phyloP scores from a whole-genome alignment of 129 eudicot species.

The Helichrysum umbraculigerum region DNA sequence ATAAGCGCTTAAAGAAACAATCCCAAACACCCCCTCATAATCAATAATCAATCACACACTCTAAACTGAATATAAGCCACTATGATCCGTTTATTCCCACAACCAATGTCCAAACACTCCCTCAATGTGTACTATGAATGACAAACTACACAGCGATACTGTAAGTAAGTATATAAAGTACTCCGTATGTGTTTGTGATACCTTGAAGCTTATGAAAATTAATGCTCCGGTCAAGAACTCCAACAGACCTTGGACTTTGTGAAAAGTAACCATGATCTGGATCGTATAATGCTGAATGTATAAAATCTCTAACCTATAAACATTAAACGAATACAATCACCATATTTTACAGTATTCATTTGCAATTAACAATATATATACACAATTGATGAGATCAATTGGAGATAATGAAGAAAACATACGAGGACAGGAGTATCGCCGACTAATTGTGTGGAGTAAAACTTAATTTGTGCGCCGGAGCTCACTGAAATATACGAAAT shows the following conservation, averaged over 20 bases:
- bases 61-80: neutral
- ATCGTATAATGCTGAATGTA: slow-evolving; percentile 81
- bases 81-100: neutral
- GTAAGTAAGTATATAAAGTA: neutral
- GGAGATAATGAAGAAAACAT: slow-evolving; percentile 14
- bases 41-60: too few relatives aligned
- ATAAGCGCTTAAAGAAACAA: too few relatives aligned
- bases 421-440: slow-evolving; percentile 71
- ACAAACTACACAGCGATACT: neutral
- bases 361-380: neutral
- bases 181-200: neutral
- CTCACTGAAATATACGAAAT: slow-evolving; percentile 4
- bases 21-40: too few relatives aligned
- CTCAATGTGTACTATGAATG: neutral
- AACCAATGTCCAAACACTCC: neutral
- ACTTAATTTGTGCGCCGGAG: slow-evolving; percentile 21
- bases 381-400: neutral
- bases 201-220: slow-evolving; percentile 82
- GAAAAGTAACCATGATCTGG: slow-evolving; percentile 90
- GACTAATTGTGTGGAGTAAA: slow-evolving; percentile 52
- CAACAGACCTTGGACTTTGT: slow-evolving; percentile 75
- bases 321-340: slow-evolving; percentile 4
- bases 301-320: slow-evolving; percentile 82
- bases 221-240: slow-evolving; percentile 79
- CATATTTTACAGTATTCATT: neutral